Conservation (phyloP, 768 basidiomycete species). For the Tylopilus rubrobrunneus region DNA sequence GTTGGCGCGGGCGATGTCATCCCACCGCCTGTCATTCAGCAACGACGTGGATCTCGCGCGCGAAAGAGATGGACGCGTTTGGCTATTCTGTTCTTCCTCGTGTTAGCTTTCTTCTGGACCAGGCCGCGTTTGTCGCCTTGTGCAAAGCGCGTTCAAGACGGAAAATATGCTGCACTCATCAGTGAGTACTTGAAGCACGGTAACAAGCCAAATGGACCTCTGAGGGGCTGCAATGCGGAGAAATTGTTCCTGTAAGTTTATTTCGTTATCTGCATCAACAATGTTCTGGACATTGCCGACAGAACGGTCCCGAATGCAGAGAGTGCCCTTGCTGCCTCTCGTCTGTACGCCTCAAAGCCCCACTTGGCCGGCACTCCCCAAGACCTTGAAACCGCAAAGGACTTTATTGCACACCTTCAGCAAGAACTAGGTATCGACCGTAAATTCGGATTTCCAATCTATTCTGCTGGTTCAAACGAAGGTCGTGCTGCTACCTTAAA, state of each 20-base stretch:
- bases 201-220: conserved; percentile 13
- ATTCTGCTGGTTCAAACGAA: conserved; percentile 35
- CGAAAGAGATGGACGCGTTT: conserved; percentile 16
- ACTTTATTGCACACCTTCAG: conserved; percentile 52
- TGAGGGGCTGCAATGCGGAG: conserved; percentile 38
- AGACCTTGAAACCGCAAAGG: conserved; percentile 55
- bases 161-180: conserved; percentile 13
- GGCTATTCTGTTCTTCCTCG: conserved; percentile 8
- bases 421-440: conserved; percentile 41
- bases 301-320: conserved; percentile 50
- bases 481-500: conserved; percentile 51
- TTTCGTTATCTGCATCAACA: neutral
- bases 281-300: neutral
- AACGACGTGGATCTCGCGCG: neutral
- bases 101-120: conserved; percentile 15
- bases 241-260: conserved; percentile 41
- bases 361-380: conserved; percentile 58
- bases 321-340: conserved; percentile 49
- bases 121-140: neutral
- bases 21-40: conserved; percentile 16
- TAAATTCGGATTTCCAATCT: conserved; percentile 35
- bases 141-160: conserved; percentile 6
- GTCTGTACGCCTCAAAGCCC: conserved; percentile 48
- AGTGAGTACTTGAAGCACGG: conserved; percentile 17
- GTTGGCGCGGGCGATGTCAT: conserved; percentile 6